Conservation (phyloP, 768 basidiomycete species). For the Boletus eberwhitei region DNA sequence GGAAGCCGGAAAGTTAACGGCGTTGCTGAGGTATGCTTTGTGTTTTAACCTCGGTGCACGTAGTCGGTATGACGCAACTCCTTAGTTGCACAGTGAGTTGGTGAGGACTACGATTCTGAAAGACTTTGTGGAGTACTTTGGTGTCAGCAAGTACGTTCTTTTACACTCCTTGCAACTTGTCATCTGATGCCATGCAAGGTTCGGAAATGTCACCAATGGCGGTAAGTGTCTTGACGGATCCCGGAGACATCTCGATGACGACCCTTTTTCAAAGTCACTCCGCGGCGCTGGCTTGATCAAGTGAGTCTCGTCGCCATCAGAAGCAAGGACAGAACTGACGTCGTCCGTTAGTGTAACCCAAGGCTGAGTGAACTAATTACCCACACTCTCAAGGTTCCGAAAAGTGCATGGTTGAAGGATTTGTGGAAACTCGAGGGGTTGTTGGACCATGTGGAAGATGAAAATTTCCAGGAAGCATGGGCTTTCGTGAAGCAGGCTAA, state of each 20-base stretch:
- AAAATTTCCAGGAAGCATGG: slow-evolving; percentile 77
- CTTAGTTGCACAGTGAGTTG: slow-evolving; percentile 80
- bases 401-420: slow-evolving; percentile 82
- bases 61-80: background rate
- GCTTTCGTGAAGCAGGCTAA: slow-evolving; percentile 83
- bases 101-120: slow-evolving; percentile 80
- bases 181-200: slow-evolving; percentile 40
- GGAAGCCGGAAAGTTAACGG: slow-evolving; percentile 89
- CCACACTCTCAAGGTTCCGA: slow-evolving; percentile 70
- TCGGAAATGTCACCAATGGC: slow-evolving; percentile 92
- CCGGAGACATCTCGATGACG: background rate
- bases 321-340: slow-evolving; percentile 1
- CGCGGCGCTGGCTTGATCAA: slow-evolving; percentile 89
- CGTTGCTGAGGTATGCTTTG: slow-evolving; percentile 71
- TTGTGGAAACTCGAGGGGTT: slow-evolving; percentile 76
- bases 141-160: slow-evolving; percentile 62
- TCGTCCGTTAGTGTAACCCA: slow-evolving; percentile 72
- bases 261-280: slow-evolving; percentile 56
- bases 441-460: slow-evolving; percentile 66
- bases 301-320: slow-evolving; percentile 25
- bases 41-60: background rate
- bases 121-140: slow-evolving; percentile 93
- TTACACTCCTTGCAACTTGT: background rate
- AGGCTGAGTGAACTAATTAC: slow-evolving; percentile 82
- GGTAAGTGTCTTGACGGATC: slow-evolving; percentile 42